Evolutionary conservation across 2,329 filamentous ascomycete species (phyloP).

Genomic region (Calonectria pseudoreteaudii): DNA sequence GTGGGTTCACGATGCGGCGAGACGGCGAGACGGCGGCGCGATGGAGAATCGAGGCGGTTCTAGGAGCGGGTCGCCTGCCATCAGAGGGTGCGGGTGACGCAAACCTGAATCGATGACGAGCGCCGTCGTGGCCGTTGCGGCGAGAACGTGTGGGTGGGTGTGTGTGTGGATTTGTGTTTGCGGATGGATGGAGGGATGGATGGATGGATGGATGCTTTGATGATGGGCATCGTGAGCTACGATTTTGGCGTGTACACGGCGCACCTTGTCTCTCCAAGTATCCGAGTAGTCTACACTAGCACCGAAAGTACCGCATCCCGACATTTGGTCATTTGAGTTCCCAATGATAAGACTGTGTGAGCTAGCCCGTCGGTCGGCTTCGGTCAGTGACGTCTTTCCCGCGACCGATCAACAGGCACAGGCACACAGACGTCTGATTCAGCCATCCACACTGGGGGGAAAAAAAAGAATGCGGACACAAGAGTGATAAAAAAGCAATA

Average conservation of each 20-base stretch:
- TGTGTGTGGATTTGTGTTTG: background rate
- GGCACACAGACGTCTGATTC: constrained; percentile 1
- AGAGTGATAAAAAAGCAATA: background rate
- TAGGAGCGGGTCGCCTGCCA: background rate
- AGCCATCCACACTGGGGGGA: background rate
- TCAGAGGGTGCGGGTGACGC: background rate
- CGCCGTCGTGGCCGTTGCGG: background rate
- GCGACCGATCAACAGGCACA: constrained; percentile 16
- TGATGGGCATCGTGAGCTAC: background rate
- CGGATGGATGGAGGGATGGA: background rate
- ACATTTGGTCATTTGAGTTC: constrained; percentile 3
- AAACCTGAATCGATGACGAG: background rate
- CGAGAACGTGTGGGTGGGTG: background rate
- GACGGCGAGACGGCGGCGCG: constrained; percentile 16
- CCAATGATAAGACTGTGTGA: background rate
- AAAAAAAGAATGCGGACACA: background rate
- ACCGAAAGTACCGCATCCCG: background rate
- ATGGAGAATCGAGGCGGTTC: constrained; percentile 23
- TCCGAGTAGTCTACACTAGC: background rate
- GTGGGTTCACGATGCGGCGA: constrained; percentile 17
- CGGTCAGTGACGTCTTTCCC: constrained; percentile 10
- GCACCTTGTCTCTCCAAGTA: background rate
- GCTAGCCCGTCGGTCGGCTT: background rate
- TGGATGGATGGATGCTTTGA: background rate
- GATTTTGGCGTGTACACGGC: background rate